These are phyloP conservation scores for Arthrobotrys pseudoclavata DNA, from an alignment of 2,329 filamentous ascomycete species.

Conservation along the genomic window DNA sequence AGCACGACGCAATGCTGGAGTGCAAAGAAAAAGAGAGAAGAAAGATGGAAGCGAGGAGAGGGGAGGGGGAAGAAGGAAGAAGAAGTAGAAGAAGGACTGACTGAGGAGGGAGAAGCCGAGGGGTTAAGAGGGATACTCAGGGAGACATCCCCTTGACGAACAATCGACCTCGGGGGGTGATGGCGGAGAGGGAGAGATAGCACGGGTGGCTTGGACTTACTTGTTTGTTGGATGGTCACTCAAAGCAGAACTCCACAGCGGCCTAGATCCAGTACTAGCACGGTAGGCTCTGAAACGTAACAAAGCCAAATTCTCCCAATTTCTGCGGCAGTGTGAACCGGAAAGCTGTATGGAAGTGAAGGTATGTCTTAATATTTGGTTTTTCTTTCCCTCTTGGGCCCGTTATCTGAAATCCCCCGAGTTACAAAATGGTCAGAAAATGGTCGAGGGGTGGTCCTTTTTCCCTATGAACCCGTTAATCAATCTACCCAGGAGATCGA, in stretches of 20 bases:
- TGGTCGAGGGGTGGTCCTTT: slow-evolving; percentile 53
- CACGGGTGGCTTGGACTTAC: slow-evolving; percentile 60
- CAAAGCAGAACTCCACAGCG: slow-evolving; percentile 56
- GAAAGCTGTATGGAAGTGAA: slow-evolving; percentile 49
- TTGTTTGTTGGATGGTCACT: slow-evolving; percentile 45
- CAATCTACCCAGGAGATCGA: slow-evolving; percentile 54
- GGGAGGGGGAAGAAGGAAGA: slow-evolving; percentile 62
- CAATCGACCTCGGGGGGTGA: slow-evolving; percentile 60
- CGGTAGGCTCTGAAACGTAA: slow-evolving; percentile 59
- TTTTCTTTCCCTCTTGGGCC: slow-evolving; percentile 48
- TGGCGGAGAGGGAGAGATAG: slow-evolving; percentile 64
- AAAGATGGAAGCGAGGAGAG: slow-evolving; percentile 42
- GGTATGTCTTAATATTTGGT: slow-evolving; percentile 44
- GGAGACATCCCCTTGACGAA: slow-evolving; percentile 38
- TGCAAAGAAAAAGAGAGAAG: slow-evolving; percentile 25
- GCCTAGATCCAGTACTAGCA: slow-evolving; percentile 52
- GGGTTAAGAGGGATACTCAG: slow-evolving; percentile 61
- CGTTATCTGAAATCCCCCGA: slow-evolving; percentile 60
- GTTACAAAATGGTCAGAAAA: slow-evolving; percentile 58
- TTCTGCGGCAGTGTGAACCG: slow-evolving; percentile 61
- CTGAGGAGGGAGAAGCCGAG: slow-evolving; percentile 61
- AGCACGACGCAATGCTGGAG: slow-evolving; percentile 58
- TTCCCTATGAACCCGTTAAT: slow-evolving; percentile 56
- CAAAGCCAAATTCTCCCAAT: slow-evolving; percentile 63
- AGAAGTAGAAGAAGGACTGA: slow-evolving; percentile 61